Percentiles rank a stretch among this genome's conserved stretches.
Evolutionary conservation across 257 asterid species (phyloP).

Genomic region (Solanum piurae): DNA sequence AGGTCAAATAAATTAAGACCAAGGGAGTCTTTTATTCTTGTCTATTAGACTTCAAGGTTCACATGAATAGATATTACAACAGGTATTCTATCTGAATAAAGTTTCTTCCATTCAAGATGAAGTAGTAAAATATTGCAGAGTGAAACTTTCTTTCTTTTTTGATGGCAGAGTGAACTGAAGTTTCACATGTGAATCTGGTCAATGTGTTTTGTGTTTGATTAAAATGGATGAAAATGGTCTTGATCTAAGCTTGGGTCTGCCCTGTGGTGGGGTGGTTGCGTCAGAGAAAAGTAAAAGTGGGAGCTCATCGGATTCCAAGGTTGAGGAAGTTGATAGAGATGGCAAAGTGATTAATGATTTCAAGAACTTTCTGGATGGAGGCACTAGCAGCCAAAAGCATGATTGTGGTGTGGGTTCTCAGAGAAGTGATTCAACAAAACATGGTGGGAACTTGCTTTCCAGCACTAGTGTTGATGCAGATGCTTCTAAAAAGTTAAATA

Average conservation of each 20-base stretch:
- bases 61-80: background rate
- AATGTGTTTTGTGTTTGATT: background rate
- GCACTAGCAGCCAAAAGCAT: slow-evolving; percentile 36
- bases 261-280: slow-evolving; percentile 58
- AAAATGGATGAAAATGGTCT: slow-evolving; percentile 85
- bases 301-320: slow-evolving; percentile 50
- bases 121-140: background rate
- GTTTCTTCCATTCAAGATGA: background rate
- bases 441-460: slow-evolving; percentile 44
- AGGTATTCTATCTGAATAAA: background rate
- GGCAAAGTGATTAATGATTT: slow-evolving; percentile 75
- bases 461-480: slow-evolving; percentile 37
- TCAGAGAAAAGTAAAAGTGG: slow-evolving; percentile 45
- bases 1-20: background rate
- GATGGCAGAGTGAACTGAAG: background rate
- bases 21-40: background rate
- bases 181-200: background rate
- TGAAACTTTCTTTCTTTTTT: background rate
- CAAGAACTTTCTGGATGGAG: slow-evolving; percentile 87
- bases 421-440: slow-evolving; percentile 25
- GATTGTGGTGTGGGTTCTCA: slow-evolving; percentile 21
- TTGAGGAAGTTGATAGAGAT: slow-evolving; percentile 69
- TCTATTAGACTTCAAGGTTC: background rate
- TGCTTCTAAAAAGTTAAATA: slow-evolving; percentile 45
- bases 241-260: slow-evolving; percentile 71